These are phyloP conservation scores for Venturia effusa DNA, from an alignment of 2,329 filamentous ascomycete species.

Conservation along the genomic window DNA sequence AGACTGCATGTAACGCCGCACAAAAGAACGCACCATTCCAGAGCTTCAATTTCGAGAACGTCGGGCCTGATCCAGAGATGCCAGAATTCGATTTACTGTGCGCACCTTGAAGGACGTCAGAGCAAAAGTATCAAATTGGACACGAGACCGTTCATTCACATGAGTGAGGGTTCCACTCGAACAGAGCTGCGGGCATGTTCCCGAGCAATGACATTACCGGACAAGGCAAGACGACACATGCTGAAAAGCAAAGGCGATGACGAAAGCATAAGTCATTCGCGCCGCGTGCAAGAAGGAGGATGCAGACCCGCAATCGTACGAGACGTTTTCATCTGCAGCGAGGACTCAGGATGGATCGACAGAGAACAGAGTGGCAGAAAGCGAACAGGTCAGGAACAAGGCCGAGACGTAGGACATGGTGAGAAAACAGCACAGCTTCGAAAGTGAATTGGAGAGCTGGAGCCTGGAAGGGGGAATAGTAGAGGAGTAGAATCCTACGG, in stretches of 20 bases:
- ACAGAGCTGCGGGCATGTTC: neutral
- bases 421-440: neutral
- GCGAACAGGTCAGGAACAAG: neutral
- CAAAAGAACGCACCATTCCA: conserved; percentile 12
- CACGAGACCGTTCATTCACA: neutral
- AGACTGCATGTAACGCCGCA: conserved; percentile 9
- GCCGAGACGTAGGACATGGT: neutral
- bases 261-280: neutral
- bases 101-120: conserved; percentile 7
- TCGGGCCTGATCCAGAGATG: conserved; percentile 12
- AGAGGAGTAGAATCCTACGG: neutral
- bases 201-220: neutral
- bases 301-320: neutral
- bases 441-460: neutral
- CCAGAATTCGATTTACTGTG: conserved; percentile 12
- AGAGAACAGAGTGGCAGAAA: neutral
- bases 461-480: neutral
- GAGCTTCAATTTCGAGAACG: conserved; percentile 10
- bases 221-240: neutral
- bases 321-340: neutral
- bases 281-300: neutral
- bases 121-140: neutral
- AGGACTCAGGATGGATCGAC: neutral
- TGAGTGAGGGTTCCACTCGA: neutral
- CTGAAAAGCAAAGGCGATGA: neutral